These are phyloP conservation scores for Triticum timopheevii DNA, from an alignment of 176 grass and related monocot species.

Conservation along the genomic window DNA sequence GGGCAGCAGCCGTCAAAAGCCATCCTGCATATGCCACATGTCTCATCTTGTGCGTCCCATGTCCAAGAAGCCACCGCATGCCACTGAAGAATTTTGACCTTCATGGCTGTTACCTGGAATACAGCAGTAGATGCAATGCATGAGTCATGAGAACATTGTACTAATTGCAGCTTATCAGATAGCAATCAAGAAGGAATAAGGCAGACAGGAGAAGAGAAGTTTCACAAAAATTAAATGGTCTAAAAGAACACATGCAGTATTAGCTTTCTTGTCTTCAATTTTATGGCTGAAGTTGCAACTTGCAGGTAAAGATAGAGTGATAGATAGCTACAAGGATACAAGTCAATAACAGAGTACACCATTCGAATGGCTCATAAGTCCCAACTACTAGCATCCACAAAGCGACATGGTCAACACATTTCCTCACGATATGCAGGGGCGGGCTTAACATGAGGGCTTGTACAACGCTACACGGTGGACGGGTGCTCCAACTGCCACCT, in stretches of 20 bases:
- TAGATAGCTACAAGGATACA: not conserved
- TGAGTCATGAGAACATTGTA: not conserved
- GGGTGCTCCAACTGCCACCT: no score
- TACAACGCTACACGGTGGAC: no score
- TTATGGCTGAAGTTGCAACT: not conserved
- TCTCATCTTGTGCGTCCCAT: conserved; percentile 78
- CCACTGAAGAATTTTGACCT: conserved; percentile 91
- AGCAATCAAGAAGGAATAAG: not conserved
- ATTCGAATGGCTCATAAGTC: not conserved
- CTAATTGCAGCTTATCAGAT: not conserved
- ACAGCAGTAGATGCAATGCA: not conserved
- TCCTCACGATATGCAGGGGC: not conserved
- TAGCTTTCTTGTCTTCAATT: not conserved
- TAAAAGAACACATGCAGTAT: not conserved
- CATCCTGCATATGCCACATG: conserved; percentile 88
- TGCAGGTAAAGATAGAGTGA: no score
- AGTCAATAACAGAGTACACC: not conserved
- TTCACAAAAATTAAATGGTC: not conserved
- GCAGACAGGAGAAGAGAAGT: not conserved
- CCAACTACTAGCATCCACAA: not conserved
- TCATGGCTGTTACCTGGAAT: conserved; percentile 43
- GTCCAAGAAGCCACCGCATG: conserved; percentile 86
- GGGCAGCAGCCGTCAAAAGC: conserved; percentile 84
- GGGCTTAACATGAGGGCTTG: not conserved
- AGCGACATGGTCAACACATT: not conserved